Conservation (phyloP, 106 monocot species). For the Acorus calamus region DNA sequence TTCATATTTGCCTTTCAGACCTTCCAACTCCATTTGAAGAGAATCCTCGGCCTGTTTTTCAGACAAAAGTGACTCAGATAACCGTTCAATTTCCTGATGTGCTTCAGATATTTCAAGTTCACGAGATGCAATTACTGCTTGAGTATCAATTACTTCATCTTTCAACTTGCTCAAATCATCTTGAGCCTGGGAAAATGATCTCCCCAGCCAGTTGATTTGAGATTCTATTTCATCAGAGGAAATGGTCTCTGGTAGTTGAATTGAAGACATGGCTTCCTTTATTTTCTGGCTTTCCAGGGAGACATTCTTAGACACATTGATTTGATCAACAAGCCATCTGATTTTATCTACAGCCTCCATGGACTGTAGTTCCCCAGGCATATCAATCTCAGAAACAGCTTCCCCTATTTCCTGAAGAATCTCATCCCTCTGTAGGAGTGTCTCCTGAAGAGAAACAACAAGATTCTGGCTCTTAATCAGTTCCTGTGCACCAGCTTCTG, state of each 20-base stretch:
- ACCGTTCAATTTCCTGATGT: slow-evolving; percentile 31
- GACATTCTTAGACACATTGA: slow-evolving; percentile 18
- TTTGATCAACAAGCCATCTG: slow-evolving; percentile 60
- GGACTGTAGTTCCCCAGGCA: slow-evolving; percentile 28
- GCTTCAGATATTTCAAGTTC: slow-evolving; percentile 28
- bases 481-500: slow-evolving; percentile 28
- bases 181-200: slow-evolving; percentile 26
- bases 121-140: slow-evolving; percentile 18
- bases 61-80: slow-evolving; percentile 25
- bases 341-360: slow-evolving; percentile 40
- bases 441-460: slow-evolving; percentile 49
- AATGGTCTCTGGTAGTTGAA: slow-evolving; percentile 39
- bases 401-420: slow-evolving; percentile 48
- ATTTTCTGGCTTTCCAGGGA: slow-evolving; percentile 25
- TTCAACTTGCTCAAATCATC: slow-evolving; percentile 24
- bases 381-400: slow-evolving; percentile 21
- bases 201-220: slow-evolving; percentile 44
- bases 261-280: slow-evolving; percentile 29
- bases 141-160: slow-evolving; percentile 21
- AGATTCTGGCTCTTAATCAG: slow-evolving; percentile 25
- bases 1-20: slow-evolving; percentile 32
- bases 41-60: slow-evolving; percentile 35
- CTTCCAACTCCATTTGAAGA: slow-evolving; percentile 32
- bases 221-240: slow-evolving; percentile 29
- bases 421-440: slow-evolving; percentile 33